phyloP scores from a whole-genome alignment of 352 stramenopile species.

The Globisporangium carolinianum region DNA sequence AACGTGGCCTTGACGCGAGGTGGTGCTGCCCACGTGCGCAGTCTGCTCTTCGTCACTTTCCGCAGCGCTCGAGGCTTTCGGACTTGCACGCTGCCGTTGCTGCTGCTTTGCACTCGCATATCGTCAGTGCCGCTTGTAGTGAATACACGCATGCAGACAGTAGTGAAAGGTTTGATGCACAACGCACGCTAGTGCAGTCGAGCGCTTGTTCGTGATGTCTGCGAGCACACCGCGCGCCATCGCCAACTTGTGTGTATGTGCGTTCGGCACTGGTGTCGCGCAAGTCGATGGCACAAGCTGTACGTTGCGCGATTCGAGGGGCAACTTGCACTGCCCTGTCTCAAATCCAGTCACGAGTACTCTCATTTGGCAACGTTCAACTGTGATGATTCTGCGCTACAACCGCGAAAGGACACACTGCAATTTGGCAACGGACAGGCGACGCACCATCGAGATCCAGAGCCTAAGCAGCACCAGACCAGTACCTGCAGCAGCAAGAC shows the following conservation, averaged over 20 bases:
- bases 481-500: too few relatives aligned
- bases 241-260: neutral
- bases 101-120: neutral
- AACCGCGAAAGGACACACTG: too few relatives aligned
- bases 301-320: constrained; percentile 11
- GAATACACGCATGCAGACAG: neutral
- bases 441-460: too few relatives aligned
- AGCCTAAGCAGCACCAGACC: too few relatives aligned
- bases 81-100: neutral
- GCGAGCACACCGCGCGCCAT: constrained; percentile 1
- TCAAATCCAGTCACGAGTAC: too few relatives aligned
- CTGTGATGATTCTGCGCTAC: too few relatives aligned
- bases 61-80: neutral
- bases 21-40: neutral
- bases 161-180: neutral
- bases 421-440: too few relatives aligned
- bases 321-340: neutral
- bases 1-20: neutral
- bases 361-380: too few relatives aligned
- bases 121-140: neutral
- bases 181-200: neutral
- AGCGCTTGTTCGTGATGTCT: constrained; percentile 6
- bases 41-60: neutral
- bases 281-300: too few relatives aligned
- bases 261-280: neutral